Evolutionary conservation across 164 flowering plant species (phyloP).

Genomic region (Magnolia sinica): DNA sequence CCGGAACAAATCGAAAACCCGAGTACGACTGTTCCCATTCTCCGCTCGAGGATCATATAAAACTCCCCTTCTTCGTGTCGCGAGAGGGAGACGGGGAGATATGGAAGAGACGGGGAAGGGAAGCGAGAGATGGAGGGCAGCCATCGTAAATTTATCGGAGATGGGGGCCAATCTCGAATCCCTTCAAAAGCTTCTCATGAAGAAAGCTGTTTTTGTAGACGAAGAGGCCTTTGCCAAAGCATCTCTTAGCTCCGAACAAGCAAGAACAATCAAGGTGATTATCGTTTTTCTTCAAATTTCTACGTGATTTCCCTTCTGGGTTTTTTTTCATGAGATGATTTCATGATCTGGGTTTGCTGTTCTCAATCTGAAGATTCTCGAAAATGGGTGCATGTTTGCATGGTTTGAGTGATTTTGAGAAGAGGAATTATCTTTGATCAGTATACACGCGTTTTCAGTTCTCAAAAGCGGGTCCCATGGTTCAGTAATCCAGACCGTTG

Average conservation of each 20-base stretch:
- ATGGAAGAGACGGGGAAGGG: slow-evolving; percentile 51
- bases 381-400: too few species aligned
- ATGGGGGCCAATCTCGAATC: slow-evolving; percentile 68
- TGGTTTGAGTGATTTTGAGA: too few species aligned
- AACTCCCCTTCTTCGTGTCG: too few species aligned
- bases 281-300: background rate
- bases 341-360: background rate
- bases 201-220: slow-evolving; percentile 84
- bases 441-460: too few species aligned
- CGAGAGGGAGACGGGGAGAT: background rate
- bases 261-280: slow-evolving; percentile 76
- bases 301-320: slow-evolving; percentile 5
- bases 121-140: slow-evolving; percentile 76
- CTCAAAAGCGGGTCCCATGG: too few species aligned
- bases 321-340: background rate
- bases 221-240: slow-evolving; percentile 77
- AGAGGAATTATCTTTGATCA: too few species aligned
- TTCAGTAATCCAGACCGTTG: too few species aligned
- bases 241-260: slow-evolving; percentile 74
- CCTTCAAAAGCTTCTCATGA: slow-evolving; percentile 62
- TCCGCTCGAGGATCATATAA: too few species aligned
- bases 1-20: background rate
- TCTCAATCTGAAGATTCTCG: background rate
- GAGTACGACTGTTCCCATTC: background rate
- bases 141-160: slow-evolving; percentile 68